These are phyloP conservation scores for Penicillium sp. DNA, from an alignment of 2,329 filamentous ascomycete genomes.

Conservation along the genomic window DNA sequence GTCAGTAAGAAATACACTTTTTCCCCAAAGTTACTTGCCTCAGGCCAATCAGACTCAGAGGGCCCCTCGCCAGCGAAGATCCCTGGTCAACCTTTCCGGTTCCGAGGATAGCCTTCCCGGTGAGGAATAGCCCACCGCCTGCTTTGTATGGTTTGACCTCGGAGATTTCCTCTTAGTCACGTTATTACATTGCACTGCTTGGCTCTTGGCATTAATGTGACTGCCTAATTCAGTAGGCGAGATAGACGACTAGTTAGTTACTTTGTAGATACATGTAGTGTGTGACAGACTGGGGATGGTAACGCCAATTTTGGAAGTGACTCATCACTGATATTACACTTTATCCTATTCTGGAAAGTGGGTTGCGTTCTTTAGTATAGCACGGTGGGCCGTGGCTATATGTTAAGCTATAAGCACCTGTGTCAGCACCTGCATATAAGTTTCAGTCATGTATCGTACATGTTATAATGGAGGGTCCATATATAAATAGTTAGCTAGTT, in stretches of 20 bases:
- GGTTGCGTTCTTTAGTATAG: too few relatives aligned
- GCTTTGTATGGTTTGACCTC: neutral
- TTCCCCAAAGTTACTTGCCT: conserved; percentile 19
- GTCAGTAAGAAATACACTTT: conserved; percentile 21
- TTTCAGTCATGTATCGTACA: too few relatives aligned
- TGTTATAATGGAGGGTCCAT: too few relatives aligned
- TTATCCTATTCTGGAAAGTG: too few relatives aligned
- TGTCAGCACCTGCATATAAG: too few relatives aligned
- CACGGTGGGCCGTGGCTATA: too few relatives aligned
- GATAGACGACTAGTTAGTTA: neutral
- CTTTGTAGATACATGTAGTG: too few relatives aligned
- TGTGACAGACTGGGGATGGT: too few relatives aligned
- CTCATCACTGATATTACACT: too few relatives aligned
- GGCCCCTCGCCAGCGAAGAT: conserved; percentile 10
- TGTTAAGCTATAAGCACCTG: too few relatives aligned
- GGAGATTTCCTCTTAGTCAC: neutral
- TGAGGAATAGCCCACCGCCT: conserved; percentile 12
- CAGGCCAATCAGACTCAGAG: conserved; percentile 12
- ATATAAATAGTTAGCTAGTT: too few relatives aligned
- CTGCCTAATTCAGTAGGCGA: neutral
- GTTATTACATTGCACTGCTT: neutral
- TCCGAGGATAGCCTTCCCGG: conserved; percentile 12
- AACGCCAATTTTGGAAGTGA: too few relatives aligned
- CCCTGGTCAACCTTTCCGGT: neutral
- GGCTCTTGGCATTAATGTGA: neutral